phyloP scores from a whole-genome alignment of 139 green algal species.

The Tetradesmus obliquus region DNA sequence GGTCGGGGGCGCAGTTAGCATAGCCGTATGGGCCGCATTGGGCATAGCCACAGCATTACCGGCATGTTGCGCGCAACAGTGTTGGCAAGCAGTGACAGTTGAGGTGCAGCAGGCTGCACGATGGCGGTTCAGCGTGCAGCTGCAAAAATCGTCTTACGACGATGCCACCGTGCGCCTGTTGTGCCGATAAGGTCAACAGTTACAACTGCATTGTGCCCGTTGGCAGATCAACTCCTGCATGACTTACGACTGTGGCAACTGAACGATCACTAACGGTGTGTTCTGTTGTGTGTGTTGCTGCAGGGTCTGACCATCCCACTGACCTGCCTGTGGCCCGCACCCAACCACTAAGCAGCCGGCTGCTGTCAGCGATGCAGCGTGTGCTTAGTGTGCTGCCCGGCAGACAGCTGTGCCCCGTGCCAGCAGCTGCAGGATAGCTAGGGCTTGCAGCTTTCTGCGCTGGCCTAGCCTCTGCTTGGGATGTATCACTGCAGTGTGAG shows the following conservation, averaged over 20 bases:
- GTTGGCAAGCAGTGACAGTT: no score
- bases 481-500: not conserved
- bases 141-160: no score
- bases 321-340: constrained; percentile 79
- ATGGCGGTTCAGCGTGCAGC: no score
- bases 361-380: not conserved
- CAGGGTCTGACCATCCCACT: constrained; percentile 79
- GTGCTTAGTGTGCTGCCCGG: not conserved
- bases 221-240: no score
- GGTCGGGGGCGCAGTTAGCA: no score
- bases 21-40: no score
- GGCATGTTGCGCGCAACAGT: no score
- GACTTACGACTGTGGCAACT: not conserved
- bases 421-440: constrained; percentile 6
- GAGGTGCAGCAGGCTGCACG: no score
- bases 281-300: not conserved
- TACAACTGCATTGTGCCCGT: no score
- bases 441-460: not conserved
- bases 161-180: no score
- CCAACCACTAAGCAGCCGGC: constrained; percentile 25
- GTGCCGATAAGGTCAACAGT: no score
- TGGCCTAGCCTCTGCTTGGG: not conserved
- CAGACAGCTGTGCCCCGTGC: not conserved
- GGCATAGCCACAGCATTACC: no score
- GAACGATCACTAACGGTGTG: not conserved